These are phyloP conservation scores for Termitomyces sp. DNA, from an alignment of 768 basidiomycete genomes.

Conservation along the genomic window DNA sequence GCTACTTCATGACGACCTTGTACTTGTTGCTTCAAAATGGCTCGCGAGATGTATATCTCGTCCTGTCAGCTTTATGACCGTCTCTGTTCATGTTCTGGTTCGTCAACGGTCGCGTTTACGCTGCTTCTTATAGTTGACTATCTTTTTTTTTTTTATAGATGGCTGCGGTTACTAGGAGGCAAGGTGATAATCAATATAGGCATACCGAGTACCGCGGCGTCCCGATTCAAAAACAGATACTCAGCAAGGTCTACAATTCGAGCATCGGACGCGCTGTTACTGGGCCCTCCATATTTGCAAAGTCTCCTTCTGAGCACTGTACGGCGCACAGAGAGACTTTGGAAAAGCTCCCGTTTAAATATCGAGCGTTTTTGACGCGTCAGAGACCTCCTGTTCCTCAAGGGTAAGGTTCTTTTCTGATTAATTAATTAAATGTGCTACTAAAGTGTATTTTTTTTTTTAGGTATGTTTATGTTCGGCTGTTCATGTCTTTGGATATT, in stretches of 20 bases:
- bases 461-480: constrained; percentile 15
- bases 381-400: constrained; percentile 7
- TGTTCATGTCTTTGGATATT: constrained; percentile 8
- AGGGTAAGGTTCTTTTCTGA: constrained; percentile 6
- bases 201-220: neutral
- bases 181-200: neutral
- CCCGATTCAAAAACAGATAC: constrained; percentile 2
- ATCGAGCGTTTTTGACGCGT: neutral
- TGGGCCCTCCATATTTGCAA: neutral
- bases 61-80: neutral
- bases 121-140: neutral
- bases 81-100: neutral
- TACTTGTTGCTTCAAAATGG: neutral
- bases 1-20: constrained; percentile 5
- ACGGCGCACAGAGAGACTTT: neutral
- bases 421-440: neutral
- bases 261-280: neutral
- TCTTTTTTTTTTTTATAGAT: neutral
- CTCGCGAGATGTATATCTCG: neutral
- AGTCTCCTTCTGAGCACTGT: neutral
- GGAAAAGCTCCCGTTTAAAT: neutral
- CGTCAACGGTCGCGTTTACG: neutral
- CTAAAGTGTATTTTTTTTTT: neutral
- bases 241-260: neutral
- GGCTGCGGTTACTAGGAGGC: neutral